Evolutionary conservation across 2,329 filamentous ascomycete species (phyloP).

Genomic region (Fragosphaeria purpurea): DNA sequence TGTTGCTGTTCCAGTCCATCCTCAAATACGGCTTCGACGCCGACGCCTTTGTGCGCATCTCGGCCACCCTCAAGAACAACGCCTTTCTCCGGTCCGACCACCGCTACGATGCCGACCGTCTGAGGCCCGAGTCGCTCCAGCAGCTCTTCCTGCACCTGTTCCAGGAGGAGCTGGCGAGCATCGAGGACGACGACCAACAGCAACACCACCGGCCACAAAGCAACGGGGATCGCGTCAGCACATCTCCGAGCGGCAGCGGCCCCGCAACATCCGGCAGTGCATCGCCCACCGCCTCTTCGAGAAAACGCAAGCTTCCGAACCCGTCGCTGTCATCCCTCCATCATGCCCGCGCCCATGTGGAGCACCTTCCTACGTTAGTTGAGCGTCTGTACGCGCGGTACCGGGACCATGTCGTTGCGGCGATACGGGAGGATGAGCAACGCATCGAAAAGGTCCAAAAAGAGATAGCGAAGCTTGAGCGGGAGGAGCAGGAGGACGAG

Average conservation of each 20-base stretch:
- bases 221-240: too few relatives aligned
- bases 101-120: slow-evolving; percentile 61
- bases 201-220: too few relatives aligned
- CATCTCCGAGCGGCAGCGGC: too few relatives aligned
- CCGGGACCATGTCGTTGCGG: slow-evolving; percentile 54
- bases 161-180: slow-evolving; percentile 55
- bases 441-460: slow-evolving; percentile 51
- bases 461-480: slow-evolving; percentile 61
- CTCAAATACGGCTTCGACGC: slow-evolving; percentile 20
- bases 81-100: slow-evolving; percentile 59
- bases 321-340: slow-evolving; percentile 54
- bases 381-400: slow-evolving; percentile 68
- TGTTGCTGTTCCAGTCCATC: slow-evolving; percentile 24
- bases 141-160: slow-evolving; percentile 68
- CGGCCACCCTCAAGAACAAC: slow-evolving; percentile 60
- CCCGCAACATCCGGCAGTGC: too few relatives aligned
- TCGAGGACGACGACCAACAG: slow-evolving; percentile 14
- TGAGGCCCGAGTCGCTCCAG: slow-evolving; percentile 69
- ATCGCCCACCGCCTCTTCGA: slow-evolving; percentile 34
- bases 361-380: slow-evolving; percentile 61
- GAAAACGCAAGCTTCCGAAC: slow-evolving; percentile 65
- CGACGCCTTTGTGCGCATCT: slow-evolving; percentile 25
- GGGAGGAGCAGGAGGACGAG: slow-evolving; percentile 25
- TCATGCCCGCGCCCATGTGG: slow-evolving; percentile 55
- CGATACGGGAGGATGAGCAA: slow-evolving; percentile 66